phyloP scores from a whole-genome alignment of 169 alveolate species.

The Plasmodium gonderi region DNA sequence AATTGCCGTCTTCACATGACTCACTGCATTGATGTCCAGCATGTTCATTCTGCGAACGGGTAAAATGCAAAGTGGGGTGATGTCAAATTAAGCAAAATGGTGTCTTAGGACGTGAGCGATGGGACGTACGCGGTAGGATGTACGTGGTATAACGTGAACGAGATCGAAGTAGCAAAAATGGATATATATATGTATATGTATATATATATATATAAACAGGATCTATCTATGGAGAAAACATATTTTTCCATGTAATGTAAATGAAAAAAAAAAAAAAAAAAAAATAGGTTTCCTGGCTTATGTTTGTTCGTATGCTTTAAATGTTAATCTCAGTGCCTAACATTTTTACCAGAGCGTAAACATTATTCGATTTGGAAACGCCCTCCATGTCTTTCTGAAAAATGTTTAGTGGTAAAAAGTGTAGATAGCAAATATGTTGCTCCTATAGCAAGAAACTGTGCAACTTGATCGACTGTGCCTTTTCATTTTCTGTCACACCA shows the following conservation, averaged over 20 bases:
- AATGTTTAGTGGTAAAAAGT: too few relatives aligned
- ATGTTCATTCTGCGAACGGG: constrained; percentile 8
- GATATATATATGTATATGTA: too few relatives aligned
- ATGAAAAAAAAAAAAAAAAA: too few relatives aligned
- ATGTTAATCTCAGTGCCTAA: neutral
- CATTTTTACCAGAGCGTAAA: constrained; percentile 34
- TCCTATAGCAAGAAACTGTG: too few relatives aligned
- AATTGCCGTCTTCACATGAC: constrained; percentile 26
- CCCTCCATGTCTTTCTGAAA: constrained; percentile 35
- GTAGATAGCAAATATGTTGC: too few relatives aligned
- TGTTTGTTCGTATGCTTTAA: neutral
- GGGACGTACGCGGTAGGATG: neutral
- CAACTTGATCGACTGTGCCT: too few relatives aligned
- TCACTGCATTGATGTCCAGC: constrained; percentile 34
- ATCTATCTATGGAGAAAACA: neutral
- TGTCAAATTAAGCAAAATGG: neutral
- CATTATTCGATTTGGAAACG: constrained; percentile 25
- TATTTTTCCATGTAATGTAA: too few relatives aligned
- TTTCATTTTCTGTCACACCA: too few relatives aligned
- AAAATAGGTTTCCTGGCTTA: too few relatives aligned
- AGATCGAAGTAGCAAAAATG: too few relatives aligned
- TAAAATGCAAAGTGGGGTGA: neutral
- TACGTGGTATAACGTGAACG: too few relatives aligned
- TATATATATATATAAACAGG: neutral
- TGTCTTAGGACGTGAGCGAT: too few relatives aligned